Evolutionary conservation across 192 early-diverging fungal species (phyloP).

Genomic region (Backusella westeae): DNA sequence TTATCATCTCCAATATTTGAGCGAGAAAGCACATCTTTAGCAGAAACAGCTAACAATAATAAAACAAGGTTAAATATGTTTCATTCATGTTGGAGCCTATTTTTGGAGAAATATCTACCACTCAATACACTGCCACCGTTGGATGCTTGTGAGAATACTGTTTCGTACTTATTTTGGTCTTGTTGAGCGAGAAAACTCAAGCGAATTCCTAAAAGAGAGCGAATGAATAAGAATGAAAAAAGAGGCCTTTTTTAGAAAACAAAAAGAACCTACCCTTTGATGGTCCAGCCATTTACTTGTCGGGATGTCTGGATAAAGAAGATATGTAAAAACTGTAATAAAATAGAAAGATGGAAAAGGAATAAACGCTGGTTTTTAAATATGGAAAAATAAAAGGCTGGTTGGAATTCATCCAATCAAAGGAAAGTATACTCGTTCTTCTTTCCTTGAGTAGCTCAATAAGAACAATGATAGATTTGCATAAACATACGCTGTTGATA

Average conservation of each 20-base stretch:
- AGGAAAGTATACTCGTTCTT: neutral
- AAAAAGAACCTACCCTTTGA: neutral
- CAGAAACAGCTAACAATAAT: conserved; percentile 28
- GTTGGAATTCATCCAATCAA: conserved; percentile 2
- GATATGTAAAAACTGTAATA: neutral
- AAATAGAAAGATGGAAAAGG: neutral
- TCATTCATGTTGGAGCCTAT: neutral
- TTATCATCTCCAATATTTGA: conserved; percentile 34
- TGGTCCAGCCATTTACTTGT: conserved; percentile 16
- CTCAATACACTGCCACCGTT: conserved; percentile 14
- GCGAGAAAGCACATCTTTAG: conserved; percentile 33
- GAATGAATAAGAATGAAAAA: neutral
- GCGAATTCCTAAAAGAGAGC: conserved; percentile 28
- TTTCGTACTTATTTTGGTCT: conserved; percentile 42
- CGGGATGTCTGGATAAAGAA: neutral
- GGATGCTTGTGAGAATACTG: conserved; percentile 26
- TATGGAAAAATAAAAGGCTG: neutral
- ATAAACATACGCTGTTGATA: neutral
- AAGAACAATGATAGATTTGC: neutral
- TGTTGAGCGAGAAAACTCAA: conserved; percentile 38
- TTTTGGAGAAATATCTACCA: conserved; percentile 20
- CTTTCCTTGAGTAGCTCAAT: neutral
- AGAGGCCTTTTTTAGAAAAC: neutral
- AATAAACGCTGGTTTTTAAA: neutral
- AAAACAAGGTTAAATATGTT: neutral